phyloP scores from a whole-genome alignment of 2,329 filamentous ascomycete genomes.

The Tricladium varicosporioides region DNA sequence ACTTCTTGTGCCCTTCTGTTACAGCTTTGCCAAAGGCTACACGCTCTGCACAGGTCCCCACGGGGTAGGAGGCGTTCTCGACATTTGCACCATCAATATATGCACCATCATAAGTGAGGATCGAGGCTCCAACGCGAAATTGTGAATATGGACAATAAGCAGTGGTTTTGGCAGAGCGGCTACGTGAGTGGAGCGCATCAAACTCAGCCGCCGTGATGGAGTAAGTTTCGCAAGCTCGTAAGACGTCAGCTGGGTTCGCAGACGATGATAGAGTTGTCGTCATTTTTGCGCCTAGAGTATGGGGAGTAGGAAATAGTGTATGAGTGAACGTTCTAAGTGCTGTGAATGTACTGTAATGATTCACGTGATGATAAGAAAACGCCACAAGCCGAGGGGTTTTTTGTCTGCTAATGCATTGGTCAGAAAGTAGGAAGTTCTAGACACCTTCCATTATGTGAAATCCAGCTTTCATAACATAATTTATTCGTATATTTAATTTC shows the following conservation, averaged over 20 bases:
- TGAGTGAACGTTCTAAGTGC: background rate
- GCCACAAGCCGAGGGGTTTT: background rate
- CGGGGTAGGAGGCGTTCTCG: constrained; percentile 87
- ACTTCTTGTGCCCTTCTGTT: constrained; percentile 44
- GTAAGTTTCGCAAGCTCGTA: constrained; percentile 39
- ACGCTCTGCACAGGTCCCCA: constrained; percentile 92
- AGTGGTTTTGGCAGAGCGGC: constrained; percentile 69
- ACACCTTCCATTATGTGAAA: no score
- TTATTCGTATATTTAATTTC: no score
- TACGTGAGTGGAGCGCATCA: constrained; percentile 60
- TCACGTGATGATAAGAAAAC: background rate
- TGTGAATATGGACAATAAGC: constrained; percentile 72
- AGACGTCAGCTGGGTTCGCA: constrained; percentile 28
- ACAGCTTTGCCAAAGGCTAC: constrained; percentile 84
- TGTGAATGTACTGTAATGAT: background rate
- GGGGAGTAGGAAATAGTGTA: background rate
- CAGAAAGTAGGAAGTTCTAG: no score
- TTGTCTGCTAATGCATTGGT: no score
- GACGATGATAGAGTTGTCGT: constrained; percentile 27
- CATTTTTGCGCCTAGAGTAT: constrained; percentile 15
- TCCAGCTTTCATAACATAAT: no score
- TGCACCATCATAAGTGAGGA: constrained; percentile 60
- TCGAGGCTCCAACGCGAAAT: constrained; percentile 83
- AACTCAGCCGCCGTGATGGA: constrained; percentile 63
- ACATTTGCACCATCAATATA: constrained; percentile 72